Evolutionary conservation across 1,284 basidiomycete genomes (phyloP).

Genomic region (Irpex rosettiformis): DNA sequence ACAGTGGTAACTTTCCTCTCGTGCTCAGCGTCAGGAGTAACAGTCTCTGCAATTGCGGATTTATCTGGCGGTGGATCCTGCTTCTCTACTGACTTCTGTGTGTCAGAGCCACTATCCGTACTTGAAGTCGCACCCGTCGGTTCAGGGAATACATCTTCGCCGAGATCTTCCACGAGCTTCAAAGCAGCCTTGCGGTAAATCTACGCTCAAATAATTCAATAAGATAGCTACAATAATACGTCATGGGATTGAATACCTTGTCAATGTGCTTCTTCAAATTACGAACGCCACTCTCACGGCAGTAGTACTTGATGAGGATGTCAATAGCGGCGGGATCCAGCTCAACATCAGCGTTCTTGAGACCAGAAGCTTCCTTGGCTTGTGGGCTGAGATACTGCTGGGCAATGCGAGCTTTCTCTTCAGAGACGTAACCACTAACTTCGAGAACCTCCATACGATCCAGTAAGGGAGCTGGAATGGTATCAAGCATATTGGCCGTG

Average conservation of each 20-base stretch:
- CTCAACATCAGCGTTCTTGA: constrained; percentile 80
- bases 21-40: constrained; percentile 26
- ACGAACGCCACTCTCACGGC: constrained; percentile 93
- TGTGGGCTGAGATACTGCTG: constrained; percentile 91
- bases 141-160: constrained; percentile 87
- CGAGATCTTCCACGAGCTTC: constrained; percentile 89
- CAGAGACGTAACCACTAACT: constrained; percentile 94
- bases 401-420: constrained; percentile 95
- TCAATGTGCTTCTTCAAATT: constrained; percentile 96
- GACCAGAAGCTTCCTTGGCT: constrained; percentile 88
- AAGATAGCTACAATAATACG: not conserved
- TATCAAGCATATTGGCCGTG: constrained; percentile 91
- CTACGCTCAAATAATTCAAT: constrained; percentile 38
- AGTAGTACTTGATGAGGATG: constrained; percentile 93
- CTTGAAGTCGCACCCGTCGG: constrained; percentile 34
- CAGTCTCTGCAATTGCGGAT: constrained; percentile 29
- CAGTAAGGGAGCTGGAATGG: constrained; percentile 93
- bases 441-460: constrained; percentile 99
- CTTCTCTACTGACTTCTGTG: constrained; percentile 33
- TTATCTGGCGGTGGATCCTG: constrained; percentile 37
- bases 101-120: constrained; percentile 5
- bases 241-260: constrained; percentile 52
- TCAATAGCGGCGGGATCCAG: constrained; percentile 83
- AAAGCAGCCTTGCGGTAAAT: constrained; percentile 97
- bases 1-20: constrained; percentile 69